Evolutionary conservation across 805 yeast genomes (phyloP).

Genomic region (Candida tallmaniae): DNA sequence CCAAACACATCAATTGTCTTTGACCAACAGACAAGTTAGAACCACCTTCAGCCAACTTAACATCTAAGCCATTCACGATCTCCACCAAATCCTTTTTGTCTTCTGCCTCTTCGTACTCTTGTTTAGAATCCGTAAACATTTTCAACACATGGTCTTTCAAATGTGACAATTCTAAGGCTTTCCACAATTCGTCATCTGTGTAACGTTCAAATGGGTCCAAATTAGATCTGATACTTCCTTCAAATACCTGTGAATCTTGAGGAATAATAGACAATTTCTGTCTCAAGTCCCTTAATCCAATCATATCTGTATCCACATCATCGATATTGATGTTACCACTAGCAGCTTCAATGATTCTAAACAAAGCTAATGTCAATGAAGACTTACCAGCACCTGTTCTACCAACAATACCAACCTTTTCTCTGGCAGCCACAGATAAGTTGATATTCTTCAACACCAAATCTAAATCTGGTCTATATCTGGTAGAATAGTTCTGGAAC

Average conservation of each 20-base stretch:
- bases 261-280: constrained; percentile 40
- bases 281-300: constrained; percentile 42
- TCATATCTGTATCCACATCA: constrained; percentile 24
- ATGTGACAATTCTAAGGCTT: constrained; percentile 39
- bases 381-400: constrained; percentile 46
- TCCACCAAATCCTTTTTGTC: constrained; percentile 14
- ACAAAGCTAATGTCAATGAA: constrained; percentile 39
- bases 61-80: constrained; percentile 27
- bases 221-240: constrained; percentile 38
- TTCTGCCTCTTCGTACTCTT: constrained; percentile 19
- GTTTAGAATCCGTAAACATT: constrained; percentile 30
- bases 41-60: constrained; percentile 41
- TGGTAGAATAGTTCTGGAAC: constrained; percentile 36
- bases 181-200: constrained; percentile 37
- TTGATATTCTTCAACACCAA: constrained; percentile 37
- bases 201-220: constrained; percentile 37
- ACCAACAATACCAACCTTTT: constrained; percentile 43
- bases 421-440: constrained; percentile 32
- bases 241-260: constrained; percentile 44
- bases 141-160: constrained; percentile 37
- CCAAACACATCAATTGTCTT: constrained; percentile 65
- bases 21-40: constrained; percentile 50
- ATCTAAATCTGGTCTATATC: constrained; percentile 42
- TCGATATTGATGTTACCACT: constrained; percentile 36
- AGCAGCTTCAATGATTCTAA: constrained; percentile 39